Percentiles rank a stretch among this genome's conserved stretches.
Evolutionary conservation across 495 filamentous ascomycete genomes (phyloP).

Genomic region (Penicillium cinerascens): DNA sequence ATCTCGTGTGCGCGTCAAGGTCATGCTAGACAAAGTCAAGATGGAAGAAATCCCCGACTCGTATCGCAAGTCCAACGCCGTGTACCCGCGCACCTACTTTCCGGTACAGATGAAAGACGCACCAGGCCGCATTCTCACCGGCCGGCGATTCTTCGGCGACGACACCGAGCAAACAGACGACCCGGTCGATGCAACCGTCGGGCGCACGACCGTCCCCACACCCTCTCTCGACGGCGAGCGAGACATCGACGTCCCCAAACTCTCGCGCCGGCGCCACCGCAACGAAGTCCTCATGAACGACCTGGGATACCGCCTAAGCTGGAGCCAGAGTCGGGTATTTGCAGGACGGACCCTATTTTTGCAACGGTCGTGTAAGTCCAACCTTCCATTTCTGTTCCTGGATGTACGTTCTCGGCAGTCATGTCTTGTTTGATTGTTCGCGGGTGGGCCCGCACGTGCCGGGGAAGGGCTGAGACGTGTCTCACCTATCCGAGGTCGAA

Average conservation of each 20-base stretch:
- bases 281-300: constrained; percentile 89
- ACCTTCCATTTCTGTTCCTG: neutral
- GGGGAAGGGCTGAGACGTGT: constrained; percentile 3
- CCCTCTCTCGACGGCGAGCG: constrained; percentile 72
- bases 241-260: constrained; percentile 68
- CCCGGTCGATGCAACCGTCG: constrained; percentile 45
- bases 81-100: constrained; percentile 87
- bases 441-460: constrained; percentile 1
- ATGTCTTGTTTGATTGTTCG: neutral
- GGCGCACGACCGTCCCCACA: constrained; percentile 61
- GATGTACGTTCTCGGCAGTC: neutral
- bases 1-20: constrained; percentile 76
- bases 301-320: constrained; percentile 89
- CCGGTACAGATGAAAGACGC: constrained; percentile 82
- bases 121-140: constrained; percentile 57
- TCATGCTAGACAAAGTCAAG: constrained; percentile 81
- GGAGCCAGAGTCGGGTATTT: constrained; percentile 89
- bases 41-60: constrained; percentile 93
- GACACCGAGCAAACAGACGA: constrained; percentile 56
- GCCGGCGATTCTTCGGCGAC: constrained; percentile 63
- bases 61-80: constrained; percentile 80
- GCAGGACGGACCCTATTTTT: constrained; percentile 80
- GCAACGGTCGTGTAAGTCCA: constrained; percentile 81
- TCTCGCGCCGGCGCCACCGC: constrained; percentile 59
- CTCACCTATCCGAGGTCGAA: neutral